Base-by-base conservation (phyloP, 768 basidiomycete genomes). In the Boletus reticuloceps region DNA sequence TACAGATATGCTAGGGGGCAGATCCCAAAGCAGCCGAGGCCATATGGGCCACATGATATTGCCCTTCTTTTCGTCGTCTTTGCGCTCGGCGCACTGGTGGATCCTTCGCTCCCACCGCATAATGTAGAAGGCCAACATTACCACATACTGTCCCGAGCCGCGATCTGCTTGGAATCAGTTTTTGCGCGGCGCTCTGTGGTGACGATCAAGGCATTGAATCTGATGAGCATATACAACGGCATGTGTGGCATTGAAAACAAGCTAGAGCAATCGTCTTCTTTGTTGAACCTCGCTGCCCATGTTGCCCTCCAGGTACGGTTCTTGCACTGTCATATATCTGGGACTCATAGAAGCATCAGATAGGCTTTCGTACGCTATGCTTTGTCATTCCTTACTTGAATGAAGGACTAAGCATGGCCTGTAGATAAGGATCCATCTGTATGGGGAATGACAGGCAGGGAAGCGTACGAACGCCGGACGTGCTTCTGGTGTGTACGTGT, bases 181-280 rank as follows among this genome's bases (percentile, higher is more conserved):
- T 54, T 82, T 32, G 68, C 65, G 27, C 67, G 77, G 37, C 72
- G 75, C 43, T 81, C 80, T 11, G 59, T 81, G 32, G 74, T 76
- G 29, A 80, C 80, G 14, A 65, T 80, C 56, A 79, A 81, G 67
- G 74, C 74, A 45, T 56, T 82, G 31, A 77, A 81, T 66, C 69
- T 82, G 31, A 81, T 81, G 77, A 80, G 79, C 54, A 72, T 81
- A 36, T 81, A 80, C 67, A 78, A 79, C 55, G 79, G 79, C 43
- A 74, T 82, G 73, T 79, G 79, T 59, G 79, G 79, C 29, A 75
- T 79, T 58, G 79, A 82, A 58, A 71, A 70, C 47, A 82, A 81
- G 60, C 59, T 80, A 16, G 80, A 79, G 55, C 69, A 74, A 32
- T 79, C 76, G 0, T 81, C 76, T 58, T 66, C 72, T 29, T 64